These are phyloP conservation scores for Russula brevipes DNA, from an alignment of 768 basidiomycete genomes.

Conservation along the genomic window DNA sequence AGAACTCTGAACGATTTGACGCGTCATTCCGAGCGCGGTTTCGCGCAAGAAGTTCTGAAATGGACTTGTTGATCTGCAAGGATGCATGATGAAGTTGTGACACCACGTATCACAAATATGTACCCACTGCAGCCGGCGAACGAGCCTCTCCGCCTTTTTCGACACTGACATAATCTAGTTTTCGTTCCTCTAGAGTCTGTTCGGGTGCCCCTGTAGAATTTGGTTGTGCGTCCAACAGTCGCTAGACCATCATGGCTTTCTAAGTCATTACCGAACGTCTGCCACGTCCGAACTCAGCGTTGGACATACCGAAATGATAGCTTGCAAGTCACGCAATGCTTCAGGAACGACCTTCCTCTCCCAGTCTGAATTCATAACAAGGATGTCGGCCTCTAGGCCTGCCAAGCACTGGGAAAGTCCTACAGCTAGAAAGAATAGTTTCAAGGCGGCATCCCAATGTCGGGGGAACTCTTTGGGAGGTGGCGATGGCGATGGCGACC, in stretches of 20 bases:
- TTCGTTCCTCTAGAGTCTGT: slow-evolving; percentile 57
- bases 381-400: slow-evolving; percentile 30
- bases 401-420: slow-evolving; percentile 28
- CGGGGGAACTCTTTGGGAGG: slow-evolving; percentile 21
- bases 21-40: slow-evolving; percentile 68
- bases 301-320: slow-evolving; percentile 26
- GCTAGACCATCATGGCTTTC: slow-evolving; percentile 16
- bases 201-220: slow-evolving; percentile 27
- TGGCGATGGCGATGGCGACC: slow-evolving; percentile 19
- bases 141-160: slow-evolving; percentile 43
- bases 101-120: not conserved
- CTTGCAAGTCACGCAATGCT: slow-evolving; percentile 26
- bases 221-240: slow-evolving; percentile 27
- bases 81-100: not conserved
- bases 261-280: slow-evolving; percentile 17
- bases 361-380: slow-evolving; percentile 30
- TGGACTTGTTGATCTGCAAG: slow-evolving; percentile 55
- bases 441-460: slow-evolving; percentile 26
- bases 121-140: slow-evolving; percentile 56
- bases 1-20: slow-evolving; percentile 74
- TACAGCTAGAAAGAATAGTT: slow-evolving; percentile 23
- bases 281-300: not conserved
- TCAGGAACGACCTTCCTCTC: slow-evolving; percentile 27
- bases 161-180: slow-evolving; percentile 54
- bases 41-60: slow-evolving; percentile 64